Percentiles rank a stretch among this genome's conserved stretches.
Conservation (phyloP, 352 stramenopile species). For the Globisporangium paddicum region DNA sequence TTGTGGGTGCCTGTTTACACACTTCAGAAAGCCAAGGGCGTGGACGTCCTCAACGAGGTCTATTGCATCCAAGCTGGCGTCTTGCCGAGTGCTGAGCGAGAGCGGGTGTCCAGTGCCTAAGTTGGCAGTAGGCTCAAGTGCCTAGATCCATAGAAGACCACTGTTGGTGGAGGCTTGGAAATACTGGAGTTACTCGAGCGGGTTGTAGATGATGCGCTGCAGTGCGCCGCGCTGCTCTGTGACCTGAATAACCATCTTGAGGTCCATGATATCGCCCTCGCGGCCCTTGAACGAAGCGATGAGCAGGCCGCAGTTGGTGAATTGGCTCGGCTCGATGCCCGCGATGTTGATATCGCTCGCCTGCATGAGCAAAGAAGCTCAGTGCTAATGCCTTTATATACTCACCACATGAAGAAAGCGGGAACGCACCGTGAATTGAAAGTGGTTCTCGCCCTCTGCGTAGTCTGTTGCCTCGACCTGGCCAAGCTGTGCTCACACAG, state of each 20-base stretch:
- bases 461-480: slow-evolving; percentile 66
- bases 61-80: slow-evolving; percentile 29
- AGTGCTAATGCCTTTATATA: too few species aligned
- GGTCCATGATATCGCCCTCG: slow-evolving; percentile 69
- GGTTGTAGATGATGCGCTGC: slow-evolving; percentile 87
- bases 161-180: not conserved
- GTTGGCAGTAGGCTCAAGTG: too few species aligned
- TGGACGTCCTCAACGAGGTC: slow-evolving; percentile 40
- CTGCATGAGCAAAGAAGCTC: too few species aligned
- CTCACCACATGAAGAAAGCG: too few species aligned
- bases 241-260: slow-evolving; percentile 89
- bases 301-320: slow-evolving; percentile 86
- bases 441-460: slow-evolving; percentile 62
- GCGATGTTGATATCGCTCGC: slow-evolving; percentile 61
- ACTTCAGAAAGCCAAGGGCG: slow-evolving; percentile 29
- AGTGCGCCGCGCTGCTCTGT: slow-evolving; percentile 65
- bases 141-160: too few species aligned
- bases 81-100: slow-evolving; percentile 4
- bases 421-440: slow-evolving; percentile 83
- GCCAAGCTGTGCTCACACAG: slow-evolving; percentile 51
- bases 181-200: slow-evolving; percentile 63
- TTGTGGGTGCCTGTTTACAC: not conserved
- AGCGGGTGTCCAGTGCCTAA: slow-evolving; percentile 3
- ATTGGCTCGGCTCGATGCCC: slow-evolving; percentile 73
- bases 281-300: slow-evolving; percentile 76